Evolutionary conservation across 2,329 filamentous ascomycete genomes (phyloP).

Genomic region (Colletotrichum gloeosporioides): DNA sequence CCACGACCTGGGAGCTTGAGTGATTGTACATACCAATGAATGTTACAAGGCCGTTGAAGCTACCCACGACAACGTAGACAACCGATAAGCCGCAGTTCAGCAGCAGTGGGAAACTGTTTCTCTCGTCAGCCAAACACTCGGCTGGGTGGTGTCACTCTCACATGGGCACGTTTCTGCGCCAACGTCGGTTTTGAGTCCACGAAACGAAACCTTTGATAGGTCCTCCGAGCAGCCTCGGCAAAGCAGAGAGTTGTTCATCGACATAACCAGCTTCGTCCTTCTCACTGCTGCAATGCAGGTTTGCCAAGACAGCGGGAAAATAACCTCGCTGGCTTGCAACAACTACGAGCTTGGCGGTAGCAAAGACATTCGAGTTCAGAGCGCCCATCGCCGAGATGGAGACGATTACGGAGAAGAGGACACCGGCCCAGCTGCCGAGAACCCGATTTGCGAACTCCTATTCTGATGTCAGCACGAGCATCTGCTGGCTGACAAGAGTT

Average conservation of each 20-base stretch:
- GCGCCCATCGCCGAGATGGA: conserved; percentile 45
- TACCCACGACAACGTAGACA: conserved; percentile 28
- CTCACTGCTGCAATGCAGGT: conserved; percentile 29
- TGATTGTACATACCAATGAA: conserved; percentile 23
- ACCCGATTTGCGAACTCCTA: conserved; percentile 33
- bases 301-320: conserved; percentile 29
- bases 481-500: not conserved
- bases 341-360: conserved; percentile 44
- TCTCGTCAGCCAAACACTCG: conserved; percentile 1
- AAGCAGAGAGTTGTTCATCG: conserved; percentile 20
- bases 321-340: conserved; percentile 36
- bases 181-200: conserved; percentile 27
- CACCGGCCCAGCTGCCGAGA: conserved; percentile 40
- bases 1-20: not conserved
- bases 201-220: conserved; percentile 25
- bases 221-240: conserved; percentile 22
- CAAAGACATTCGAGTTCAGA: conserved; percentile 49
- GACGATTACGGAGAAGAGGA: conserved; percentile 43
- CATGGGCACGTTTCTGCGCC: conserved; percentile 26
- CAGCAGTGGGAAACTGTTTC: conserved; percentile 25
- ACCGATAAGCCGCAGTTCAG: conserved; percentile 27
- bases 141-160: conserved; percentile 1
- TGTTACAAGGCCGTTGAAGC: conserved; percentile 30
- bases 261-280: conserved; percentile 31
- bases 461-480: conserved; percentile 27